Evolutionary conservation across 2,329 filamentous ascomycete genomes (phyloP).

Genomic region (Trichophyton rubrum): DNA sequence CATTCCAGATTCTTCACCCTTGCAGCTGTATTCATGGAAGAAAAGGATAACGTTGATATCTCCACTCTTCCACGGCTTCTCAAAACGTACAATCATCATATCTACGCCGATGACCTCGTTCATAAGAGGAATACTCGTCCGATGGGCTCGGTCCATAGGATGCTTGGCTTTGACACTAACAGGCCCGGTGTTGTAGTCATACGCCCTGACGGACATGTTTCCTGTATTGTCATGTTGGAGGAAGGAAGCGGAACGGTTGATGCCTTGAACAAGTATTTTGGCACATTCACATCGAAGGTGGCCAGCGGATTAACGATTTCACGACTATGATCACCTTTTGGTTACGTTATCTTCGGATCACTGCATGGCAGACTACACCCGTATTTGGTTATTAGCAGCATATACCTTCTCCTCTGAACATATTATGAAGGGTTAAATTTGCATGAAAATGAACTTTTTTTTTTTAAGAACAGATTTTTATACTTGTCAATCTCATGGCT

Average conservation of each 20-base stretch:
- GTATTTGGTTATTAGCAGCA: too few relatives aligned
- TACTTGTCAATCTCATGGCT: too few relatives aligned
- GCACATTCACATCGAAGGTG: slow-evolving; percentile 53
- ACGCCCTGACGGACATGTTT: slow-evolving; percentile 77
- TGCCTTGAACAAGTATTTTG: slow-evolving; percentile 72
- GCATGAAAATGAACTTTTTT: too few relatives aligned
- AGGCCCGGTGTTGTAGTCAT: slow-evolving; percentile 71
- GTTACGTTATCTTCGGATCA: background rate
- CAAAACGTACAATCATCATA: slow-evolving; percentile 62
- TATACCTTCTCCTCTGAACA: too few relatives aligned
- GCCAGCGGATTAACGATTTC: slow-evolving; percentile 17
- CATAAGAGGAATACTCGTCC: slow-evolving; percentile 58
- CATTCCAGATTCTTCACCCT: slow-evolving; percentile 73
- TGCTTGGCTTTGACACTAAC: slow-evolving; percentile 67
- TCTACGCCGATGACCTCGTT: slow-evolving; percentile 76
- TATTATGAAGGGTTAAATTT: too few relatives aligned
- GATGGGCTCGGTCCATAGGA: slow-evolving; percentile 65
- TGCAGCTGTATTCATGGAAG: slow-evolving; percentile 59
- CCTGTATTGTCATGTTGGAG: slow-evolving; percentile 57
- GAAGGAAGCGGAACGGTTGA: slow-evolving; percentile 70
- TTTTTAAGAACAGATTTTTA: too few relatives aligned
- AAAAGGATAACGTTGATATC: slow-evolving; percentile 60
- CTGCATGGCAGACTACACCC: too few relatives aligned
- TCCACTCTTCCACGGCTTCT: slow-evolving; percentile 53
- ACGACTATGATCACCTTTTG: slow-evolving; percentile 17